Evolutionary conservation across 2,329 filamentous ascomycete genomes (phyloP), one percentile per base, ranked within the genome.

Genomic region (Aspergillus sp.): DNA sequence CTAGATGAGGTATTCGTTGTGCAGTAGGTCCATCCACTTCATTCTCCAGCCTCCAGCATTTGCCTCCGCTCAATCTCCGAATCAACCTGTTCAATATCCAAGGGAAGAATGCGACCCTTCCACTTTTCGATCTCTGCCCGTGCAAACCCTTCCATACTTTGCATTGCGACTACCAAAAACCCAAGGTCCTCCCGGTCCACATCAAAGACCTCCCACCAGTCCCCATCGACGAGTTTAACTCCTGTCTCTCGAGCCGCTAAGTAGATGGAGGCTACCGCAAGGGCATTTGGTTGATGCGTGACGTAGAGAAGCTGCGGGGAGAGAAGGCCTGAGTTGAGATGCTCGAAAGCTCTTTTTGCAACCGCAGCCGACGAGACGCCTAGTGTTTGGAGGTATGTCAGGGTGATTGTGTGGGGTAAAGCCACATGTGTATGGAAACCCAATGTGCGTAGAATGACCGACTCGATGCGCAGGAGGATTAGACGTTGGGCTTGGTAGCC

Each of bases 181-280:
- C 95, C 95, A 37, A 99, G 80, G 72, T 96, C 92, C 78, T 99
- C 95, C 51, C 95, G 83, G 68, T 97, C 93, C 7, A 95, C 90
- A 74, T 99, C 95, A 73, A 98, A 98, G 0, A 98, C 91, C 74
- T 97, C 93, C 95, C 95, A 99, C 95, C 95, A 99, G 62, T 91
- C 88, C 48, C 84, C 85, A 62, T 90, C 89, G 0, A 93, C 91
- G 76, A 97, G 82, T 72, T 90, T 92, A 12, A 90, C 85, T 0
- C 84, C 87, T 1, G 85, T 73, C 64, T 98, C 92, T 45, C 88
- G 84, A 1, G 91, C 90, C 0, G 93, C 90, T n/a, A 91, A 85
- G 71, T 98, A 99, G 33, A 97, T 89, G 1, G 93, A 91, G 1
- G 93, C 90, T 2, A 91, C 91, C 4, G 95, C 93, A 9, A 99